phyloP scores from a whole-genome alignment of 2,329 filamentous ascomycete species.

The Talaromyces albobiverticillius region DNA sequence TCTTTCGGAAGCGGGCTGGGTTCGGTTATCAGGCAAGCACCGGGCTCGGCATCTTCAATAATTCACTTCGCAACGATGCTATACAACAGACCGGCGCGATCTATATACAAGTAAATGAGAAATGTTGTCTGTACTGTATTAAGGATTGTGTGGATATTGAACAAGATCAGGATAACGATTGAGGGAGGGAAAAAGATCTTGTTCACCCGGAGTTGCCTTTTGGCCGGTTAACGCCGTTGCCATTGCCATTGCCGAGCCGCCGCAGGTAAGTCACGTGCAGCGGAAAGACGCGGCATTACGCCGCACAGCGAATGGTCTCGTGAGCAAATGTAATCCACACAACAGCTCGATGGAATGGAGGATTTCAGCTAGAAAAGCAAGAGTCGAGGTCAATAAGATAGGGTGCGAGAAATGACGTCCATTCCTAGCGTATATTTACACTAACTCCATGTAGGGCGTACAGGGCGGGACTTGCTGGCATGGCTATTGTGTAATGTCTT shows the following conservation, averaged over 20 bases:
- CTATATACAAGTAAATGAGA: background rate
- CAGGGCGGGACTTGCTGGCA: background rate
- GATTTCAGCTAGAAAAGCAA: no score
- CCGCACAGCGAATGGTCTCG: conserved; percentile 5
- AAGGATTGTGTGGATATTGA: no score
- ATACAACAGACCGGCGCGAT: background rate
- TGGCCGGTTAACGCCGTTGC: background rate
- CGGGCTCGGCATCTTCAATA: background rate
- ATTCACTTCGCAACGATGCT: background rate
- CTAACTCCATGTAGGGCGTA: no score
- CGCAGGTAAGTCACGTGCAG: background rate
- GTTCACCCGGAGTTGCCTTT: background rate
- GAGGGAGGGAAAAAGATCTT: background rate
- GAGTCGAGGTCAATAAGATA: no score
- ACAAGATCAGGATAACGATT: background rate
- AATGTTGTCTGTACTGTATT: no score
- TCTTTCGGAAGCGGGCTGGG: conserved; percentile 8
- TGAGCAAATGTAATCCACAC: background rate
- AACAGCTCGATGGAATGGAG: no score
- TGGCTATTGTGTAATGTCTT: no score
- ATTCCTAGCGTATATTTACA: no score
- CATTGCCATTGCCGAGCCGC: conserved; percentile 2
- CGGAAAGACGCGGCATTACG: conserved; percentile 14
- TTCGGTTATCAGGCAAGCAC: conserved; percentile 8
- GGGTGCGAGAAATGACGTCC: no score